Evolutionary conservation across 2,329 filamentous ascomycete species (phyloP).

Genomic region (Calonectria leucothoes): DNA sequence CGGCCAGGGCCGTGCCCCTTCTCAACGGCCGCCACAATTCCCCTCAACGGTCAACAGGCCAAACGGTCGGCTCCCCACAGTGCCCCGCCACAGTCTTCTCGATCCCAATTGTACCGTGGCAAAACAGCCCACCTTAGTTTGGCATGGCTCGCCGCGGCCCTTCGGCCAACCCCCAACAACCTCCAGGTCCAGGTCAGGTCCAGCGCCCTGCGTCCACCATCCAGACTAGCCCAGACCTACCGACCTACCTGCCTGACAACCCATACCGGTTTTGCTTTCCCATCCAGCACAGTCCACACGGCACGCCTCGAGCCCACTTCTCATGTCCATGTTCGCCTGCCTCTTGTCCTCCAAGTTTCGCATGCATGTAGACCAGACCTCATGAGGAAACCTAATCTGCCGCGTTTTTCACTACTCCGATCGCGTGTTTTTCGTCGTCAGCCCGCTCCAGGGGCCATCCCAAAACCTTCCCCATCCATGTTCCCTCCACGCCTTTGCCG

Average conservation of each 20-base stretch:
- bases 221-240: neutral
- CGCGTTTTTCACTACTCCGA: constrained; percentile 33
- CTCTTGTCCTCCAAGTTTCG: constrained; percentile 40
- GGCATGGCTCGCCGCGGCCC: constrained; percentile 17
- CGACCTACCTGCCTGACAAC: neutral
- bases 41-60: constrained; percentile 36
- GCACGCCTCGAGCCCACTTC: neutral
- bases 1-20: constrained; percentile 44
- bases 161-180: constrained; percentile 24
- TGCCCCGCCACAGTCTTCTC: constrained; percentile 26
- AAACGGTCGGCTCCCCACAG: constrained; percentile 34
- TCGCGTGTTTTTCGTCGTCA: constrained; percentile 45
- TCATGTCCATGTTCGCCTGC: constrained; percentile 29
- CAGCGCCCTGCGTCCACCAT: neutral
- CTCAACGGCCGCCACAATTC: constrained; percentile 40
- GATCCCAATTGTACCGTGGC: constrained; percentile 22
- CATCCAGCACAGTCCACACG: neutral
- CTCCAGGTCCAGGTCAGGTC: constrained; percentile 23
- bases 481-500: constrained; percentile 25
- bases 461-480: constrained; percentile 25
- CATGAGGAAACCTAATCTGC: constrained; percentile 43
- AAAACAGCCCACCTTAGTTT: constrained; percentile 28
- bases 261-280: constrained; percentile 1
- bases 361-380: constrained; percentile 37
- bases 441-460: constrained; percentile 32